Percentiles rank a stretch among this genome's conserved stretches.
phyloP scores from a whole-genome alignment of 2,329 filamentous ascomycete genomes.

The Phaeosphaeria sp. region DNA sequence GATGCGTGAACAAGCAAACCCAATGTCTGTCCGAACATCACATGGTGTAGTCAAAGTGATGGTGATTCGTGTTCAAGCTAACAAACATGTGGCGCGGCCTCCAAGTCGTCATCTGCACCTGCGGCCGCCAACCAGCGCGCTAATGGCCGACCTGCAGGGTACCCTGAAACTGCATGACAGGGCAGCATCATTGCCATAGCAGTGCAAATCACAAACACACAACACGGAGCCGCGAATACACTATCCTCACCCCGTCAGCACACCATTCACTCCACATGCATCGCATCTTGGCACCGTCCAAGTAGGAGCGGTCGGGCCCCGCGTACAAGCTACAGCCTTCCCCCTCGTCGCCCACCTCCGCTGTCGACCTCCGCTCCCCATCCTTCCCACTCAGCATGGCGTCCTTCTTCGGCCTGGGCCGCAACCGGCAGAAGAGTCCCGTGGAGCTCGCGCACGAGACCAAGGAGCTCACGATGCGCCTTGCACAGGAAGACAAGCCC shows the following conservation, averaged over 20 bases:
- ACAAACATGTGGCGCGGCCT: neutral
- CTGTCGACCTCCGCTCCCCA: slow-evolving; percentile 20
- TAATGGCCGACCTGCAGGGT: slow-evolving; percentile 3
- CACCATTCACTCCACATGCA: slow-evolving; percentile 17
- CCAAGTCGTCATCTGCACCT: slow-evolving; percentile 1
- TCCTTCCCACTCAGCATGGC: slow-evolving; percentile 60
- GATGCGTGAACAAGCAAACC: neutral
- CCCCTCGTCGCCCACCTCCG: slow-evolving; percentile 22
- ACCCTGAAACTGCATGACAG: neutral
- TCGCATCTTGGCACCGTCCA: slow-evolving; percentile 39
- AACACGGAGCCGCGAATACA: slow-evolving; percentile 12
- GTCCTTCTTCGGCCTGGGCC: slow-evolving; percentile 64
- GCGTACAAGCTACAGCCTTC: slow-evolving; percentile 34
- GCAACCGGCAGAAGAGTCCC: slow-evolving; percentile 66
- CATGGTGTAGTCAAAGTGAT: neutral
- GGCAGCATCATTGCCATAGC: slow-evolving; percentile 21
- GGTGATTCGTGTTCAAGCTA: neutral
- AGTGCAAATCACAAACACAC: slow-evolving; percentile 34
- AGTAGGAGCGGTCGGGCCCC: slow-evolving; percentile 41
- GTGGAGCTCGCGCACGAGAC: slow-evolving; percentile 68
- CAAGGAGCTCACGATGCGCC: slow-evolving; percentile 67
- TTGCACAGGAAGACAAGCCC: slow-evolving; percentile 63
- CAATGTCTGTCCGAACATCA: neutral
- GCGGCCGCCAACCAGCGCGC: neutral
- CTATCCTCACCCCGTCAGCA: slow-evolving; percentile 12